Evolutionary conservation across 257 asterid species (phyloP).

Genomic region (Jaltomata sinuosa): DNA sequence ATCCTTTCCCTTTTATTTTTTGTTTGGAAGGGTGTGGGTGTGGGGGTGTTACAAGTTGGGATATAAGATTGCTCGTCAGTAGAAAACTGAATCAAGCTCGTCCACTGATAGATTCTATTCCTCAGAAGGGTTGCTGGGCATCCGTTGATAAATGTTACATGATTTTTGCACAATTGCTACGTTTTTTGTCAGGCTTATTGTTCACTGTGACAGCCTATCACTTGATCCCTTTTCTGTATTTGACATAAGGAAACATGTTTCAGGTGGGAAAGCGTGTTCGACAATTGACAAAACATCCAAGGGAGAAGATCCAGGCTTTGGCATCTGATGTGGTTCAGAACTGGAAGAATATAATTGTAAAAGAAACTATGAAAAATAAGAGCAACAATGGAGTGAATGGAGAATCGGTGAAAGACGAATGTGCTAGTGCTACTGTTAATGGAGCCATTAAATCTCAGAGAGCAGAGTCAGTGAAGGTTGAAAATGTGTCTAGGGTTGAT

Average conservation of each 20-base stretch:
- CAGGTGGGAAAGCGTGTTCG: constrained; percentile 92
- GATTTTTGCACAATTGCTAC: background rate
- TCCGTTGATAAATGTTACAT: background rate
- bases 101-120: background rate
- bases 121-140: background rate
- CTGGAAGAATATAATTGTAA: constrained; percentile 69
- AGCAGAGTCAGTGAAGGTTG: constrained; percentile 22
- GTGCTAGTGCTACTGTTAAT: constrained; percentile 20
- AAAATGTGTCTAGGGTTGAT: background rate
- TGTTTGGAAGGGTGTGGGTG: background rate
- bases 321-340: constrained; percentile 77
- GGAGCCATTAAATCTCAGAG: constrained; percentile 30
- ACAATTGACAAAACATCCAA: constrained; percentile 80
- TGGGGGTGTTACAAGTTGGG: background rate
- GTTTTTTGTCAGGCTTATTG: background rate
- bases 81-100: background rate
- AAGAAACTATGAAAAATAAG: constrained; percentile 57
- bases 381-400: constrained; percentile 19
- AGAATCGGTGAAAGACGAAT: constrained; percentile 22
- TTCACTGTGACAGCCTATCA: background rate
- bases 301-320: constrained; percentile 57
- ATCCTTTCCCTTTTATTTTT: background rate
- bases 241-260: background rate
- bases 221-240: background rate
- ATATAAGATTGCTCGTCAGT: background rate